Evolutionary conservation across 768 basidiomycete genomes (phyloP), one percentile per base, ranked within the genome.

Genomic region (Rhodotorula kratochvilovae): DNA sequence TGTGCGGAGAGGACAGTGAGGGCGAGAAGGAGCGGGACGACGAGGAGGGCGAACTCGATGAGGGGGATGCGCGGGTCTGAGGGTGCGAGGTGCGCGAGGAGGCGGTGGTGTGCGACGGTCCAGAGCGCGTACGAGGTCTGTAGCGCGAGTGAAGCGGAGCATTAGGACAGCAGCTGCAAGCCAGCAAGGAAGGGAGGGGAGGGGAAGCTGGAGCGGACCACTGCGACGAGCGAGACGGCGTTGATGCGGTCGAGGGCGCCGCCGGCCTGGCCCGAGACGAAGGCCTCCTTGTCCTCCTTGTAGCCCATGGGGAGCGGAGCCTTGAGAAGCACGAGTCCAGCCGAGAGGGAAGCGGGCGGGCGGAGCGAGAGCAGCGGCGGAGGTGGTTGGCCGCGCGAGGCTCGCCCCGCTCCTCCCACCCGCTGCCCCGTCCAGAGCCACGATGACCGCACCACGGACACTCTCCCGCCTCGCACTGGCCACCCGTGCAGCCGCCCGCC

Each of bases 251-350:
- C 78, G 6, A 93, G 82, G 5, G 87, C 85, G 0, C 89, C 89
- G 3, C 92, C 92, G 2, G 84, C 84, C 80, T 84, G 85, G 50
- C 87, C 86, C 13, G 90, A 87, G 50, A 92, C 88, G 77, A 93
- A 95, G 0, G 85, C 86, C 81, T 91, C 90, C 80, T 95, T 95
- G 16, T 84, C 86, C 15, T 83, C 74, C 79, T 91, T 92, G 84
- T 94, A 94, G 19, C 66, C 70, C 66, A 70, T 70, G 51, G 27
- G 15, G 5, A n/a, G 3, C n/a, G 12, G 61, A 0, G 5, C n/a
- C n/a, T 7, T 29, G 45, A 39, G 39, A 27, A 7, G 11, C 45
- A n/a, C 10, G n/a, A 23, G 43, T 43, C 56, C 27, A 58, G 56
- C 25, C n/a, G 36, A 43, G 53, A 55, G 53, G 11, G 33, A 21